Evolutionary conservation across 441 rosid genomes (phyloP).

Genomic region (Populus hybrid): DNA sequence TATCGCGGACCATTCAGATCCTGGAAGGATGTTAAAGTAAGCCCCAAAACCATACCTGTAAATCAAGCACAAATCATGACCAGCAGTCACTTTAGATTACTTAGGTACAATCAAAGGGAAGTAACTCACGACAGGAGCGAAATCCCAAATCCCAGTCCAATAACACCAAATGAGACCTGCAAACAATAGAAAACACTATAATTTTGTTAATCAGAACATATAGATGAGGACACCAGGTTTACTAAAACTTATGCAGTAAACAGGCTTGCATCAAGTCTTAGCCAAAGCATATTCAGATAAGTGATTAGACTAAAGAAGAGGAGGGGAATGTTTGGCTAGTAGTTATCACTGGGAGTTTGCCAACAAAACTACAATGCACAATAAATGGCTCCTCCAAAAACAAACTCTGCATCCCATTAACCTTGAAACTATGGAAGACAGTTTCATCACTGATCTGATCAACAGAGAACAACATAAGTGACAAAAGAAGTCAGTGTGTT

Average conservation of each 20-base stretch:
- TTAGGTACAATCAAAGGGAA: not conserved
- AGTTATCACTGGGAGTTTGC: not conserved
- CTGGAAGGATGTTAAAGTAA: conserved; percentile 85
- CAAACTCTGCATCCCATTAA: not conserved
- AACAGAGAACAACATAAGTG: not conserved
- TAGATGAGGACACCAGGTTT: not conserved
- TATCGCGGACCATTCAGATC: conserved; percentile 95
- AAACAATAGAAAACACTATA: conserved; percentile 11
- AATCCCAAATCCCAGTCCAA: conserved; percentile 75
- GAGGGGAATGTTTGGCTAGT: not conserved
- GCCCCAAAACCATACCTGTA: conserved; percentile 94
- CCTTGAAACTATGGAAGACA: not conserved
- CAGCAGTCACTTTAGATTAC: conserved; percentile 14
- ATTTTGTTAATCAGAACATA: not conserved
- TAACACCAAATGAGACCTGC: conserved; percentile 90
- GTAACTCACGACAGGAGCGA: conserved; percentile 76
- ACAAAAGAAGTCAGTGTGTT: not conserved
- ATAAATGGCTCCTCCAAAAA: not conserved
- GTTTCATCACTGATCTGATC: not conserved
- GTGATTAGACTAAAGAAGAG: not conserved
- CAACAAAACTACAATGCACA: not conserved
- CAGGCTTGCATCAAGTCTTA: not conserved
- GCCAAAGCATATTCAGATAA: not conserved
- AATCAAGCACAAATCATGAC: conserved; percentile 8
- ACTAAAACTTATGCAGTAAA: not conserved